phyloP scores from a whole-genome alignment of 75 land plant species.

The Picea glauca region DNA sequence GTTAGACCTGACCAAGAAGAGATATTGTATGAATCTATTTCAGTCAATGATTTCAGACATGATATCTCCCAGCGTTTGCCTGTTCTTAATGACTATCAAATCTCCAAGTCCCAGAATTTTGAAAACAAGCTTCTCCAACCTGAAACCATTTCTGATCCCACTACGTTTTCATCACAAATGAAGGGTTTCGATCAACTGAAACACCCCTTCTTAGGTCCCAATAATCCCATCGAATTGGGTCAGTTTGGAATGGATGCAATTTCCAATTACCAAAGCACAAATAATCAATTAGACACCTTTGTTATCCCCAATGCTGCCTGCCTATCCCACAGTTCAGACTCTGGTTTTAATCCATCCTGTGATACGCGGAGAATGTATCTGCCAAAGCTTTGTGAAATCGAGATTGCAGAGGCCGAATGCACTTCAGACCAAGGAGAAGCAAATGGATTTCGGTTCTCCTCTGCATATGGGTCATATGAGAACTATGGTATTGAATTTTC shows the following conservation, averaged over 20 bases:
- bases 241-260: not conserved
- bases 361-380: not conserved
- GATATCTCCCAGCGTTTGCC: not conserved
- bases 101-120: not conserved
- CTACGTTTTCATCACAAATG: not conserved
- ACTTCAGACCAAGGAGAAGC: not conserved
- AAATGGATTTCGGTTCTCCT: not conserved
- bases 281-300: not conserved
- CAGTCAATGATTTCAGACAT: not conserved
- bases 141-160: not conserved
- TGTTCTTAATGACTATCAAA: not conserved
- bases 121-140: not conserved
- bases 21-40: no score
- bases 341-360: not conserved
- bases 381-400: conserved; percentile 2
- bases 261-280: not conserved
- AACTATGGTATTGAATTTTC: not conserved
- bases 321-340: not conserved
- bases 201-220: not conserved
- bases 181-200: not conserved
- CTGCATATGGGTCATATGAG: not conserved
- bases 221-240: not conserved
- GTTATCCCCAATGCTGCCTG: no score
- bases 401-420: conserved; percentile 1
- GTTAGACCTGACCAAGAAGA: no score